phyloP scores from a whole-genome alignment of 495 filamentous ascomycete genomes.

The Lasiosphaeria miniovina region DNA sequence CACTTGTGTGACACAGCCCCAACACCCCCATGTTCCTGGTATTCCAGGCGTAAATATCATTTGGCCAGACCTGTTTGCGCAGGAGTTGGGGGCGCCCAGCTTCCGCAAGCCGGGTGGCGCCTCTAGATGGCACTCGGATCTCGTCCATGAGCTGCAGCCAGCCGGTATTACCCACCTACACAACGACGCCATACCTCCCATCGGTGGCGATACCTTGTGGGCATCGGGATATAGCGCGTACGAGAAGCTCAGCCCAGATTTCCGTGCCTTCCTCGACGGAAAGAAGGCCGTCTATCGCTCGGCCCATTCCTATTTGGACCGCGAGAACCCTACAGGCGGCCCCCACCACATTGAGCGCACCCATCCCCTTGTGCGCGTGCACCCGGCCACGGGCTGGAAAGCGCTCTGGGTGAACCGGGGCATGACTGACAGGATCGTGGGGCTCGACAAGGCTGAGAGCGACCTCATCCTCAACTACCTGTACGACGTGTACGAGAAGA shows the following conservation, averaged over 20 bases:
- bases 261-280: slow-evolving; percentile 70
- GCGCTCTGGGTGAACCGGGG: slow-evolving; percentile 66
- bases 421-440: slow-evolving; percentile 63
- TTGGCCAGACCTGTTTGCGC: slow-evolving; percentile 63
- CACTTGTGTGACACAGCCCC: slow-evolving; percentile 46
- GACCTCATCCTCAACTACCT: slow-evolving; percentile 67
- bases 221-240: slow-evolving; percentile 67
- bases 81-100: slow-evolving; percentile 45
- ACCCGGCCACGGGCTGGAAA: slow-evolving; percentile 71
- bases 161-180: slow-evolving; percentile 69
- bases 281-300: slow-evolving; percentile 63
- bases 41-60: slow-evolving; percentile 63
- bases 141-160: slow-evolving; percentile 67
- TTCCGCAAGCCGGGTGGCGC: slow-evolving; percentile 65
- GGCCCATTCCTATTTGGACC: slow-evolving; percentile 65
- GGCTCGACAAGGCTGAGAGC: slow-evolving; percentile 62
- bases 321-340: slow-evolving; percentile 56
- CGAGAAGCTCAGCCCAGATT: slow-evolving; percentile 65
- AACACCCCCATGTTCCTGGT: slow-evolving; percentile 67
- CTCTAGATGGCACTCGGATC: slow-evolving; percentile 66
- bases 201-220: slow-evolving; percentile 72
- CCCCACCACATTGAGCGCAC: slow-evolving; percentile 62
- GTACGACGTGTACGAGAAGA: slow-evolving; percentile 62
- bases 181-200: slow-evolving; percentile 61
- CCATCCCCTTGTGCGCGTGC: slow-evolving; percentile 67